phyloP scores from a whole-genome alignment of 106 monocot species.

The Acanthochlamys bracteata region DNA sequence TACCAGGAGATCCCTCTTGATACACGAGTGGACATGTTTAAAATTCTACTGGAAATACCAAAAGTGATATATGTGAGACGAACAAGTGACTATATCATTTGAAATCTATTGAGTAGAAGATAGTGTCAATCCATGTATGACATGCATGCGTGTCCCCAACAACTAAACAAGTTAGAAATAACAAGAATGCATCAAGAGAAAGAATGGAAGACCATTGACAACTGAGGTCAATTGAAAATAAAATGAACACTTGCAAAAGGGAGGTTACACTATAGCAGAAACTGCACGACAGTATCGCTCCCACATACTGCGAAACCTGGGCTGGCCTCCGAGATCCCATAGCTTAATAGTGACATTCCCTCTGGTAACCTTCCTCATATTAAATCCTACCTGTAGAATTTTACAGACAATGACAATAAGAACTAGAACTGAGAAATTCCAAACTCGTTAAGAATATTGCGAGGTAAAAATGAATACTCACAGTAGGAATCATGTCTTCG shows the following conservation, averaged over 20 bases:
- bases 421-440: not conserved
- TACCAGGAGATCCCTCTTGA: too few species aligned
- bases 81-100: too few species aligned
- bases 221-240: not conserved
- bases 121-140: too few species aligned
- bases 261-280: constrained; percentile 92
- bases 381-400: constrained; percentile 74
- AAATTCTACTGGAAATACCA: too few species aligned
- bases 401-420: not conserved
- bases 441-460: too few species aligned
- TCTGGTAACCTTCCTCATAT: constrained; percentile 95
- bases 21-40: too few species aligned
- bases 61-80: too few species aligned
- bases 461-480: constrained; percentile 24
- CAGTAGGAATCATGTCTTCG: constrained; percentile 99
- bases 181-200: not conserved
- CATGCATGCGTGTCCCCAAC: too few species aligned
- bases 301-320: constrained; percentile 98
- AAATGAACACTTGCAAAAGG: not conserved
- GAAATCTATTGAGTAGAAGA: too few species aligned
- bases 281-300: constrained; percentile 95
- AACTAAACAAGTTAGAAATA: not conserved
- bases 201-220: not conserved
- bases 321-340: constrained; percentile 99
- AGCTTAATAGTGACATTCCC: constrained; percentile 96